Conservation (phyloP, 441 rosid species). For the Syzygium malaccense region DNA sequence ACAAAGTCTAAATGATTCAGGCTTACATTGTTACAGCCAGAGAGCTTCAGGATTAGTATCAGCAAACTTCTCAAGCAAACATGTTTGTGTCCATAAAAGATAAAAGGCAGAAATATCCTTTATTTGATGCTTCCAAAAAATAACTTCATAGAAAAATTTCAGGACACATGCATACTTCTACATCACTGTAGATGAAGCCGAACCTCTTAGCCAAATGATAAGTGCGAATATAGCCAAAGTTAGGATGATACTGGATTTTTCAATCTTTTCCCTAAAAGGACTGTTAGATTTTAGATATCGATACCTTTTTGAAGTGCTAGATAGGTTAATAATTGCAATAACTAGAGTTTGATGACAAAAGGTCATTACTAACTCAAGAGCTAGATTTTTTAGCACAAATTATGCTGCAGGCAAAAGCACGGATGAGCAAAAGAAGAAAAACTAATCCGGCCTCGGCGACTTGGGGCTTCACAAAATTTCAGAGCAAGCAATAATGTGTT, state of each 20-base stretch:
- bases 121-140: background rate
- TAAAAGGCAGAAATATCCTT: background rate
- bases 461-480: background rate
- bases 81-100: background rate
- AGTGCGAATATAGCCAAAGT: background rate
- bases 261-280: background rate
- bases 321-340: background rate
- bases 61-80: background rate
- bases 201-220: background rate
- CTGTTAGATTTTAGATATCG: background rate
- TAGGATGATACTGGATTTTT: background rate
- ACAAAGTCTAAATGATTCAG: background rate
- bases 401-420: background rate
- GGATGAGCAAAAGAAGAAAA: background rate
- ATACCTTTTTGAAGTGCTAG: background rate
- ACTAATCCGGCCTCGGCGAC: background rate
- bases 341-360: background rate
- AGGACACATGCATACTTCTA: background rate
- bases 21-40: background rate
- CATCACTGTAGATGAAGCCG: background rate
- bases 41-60: background rate
- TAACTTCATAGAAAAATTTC: background rate
- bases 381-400: background rate
- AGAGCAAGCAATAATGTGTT: background rate
- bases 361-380: background rate